Conservation (phyloP, 148 eudicot genomes). For the Cornus controversa region DNA sequence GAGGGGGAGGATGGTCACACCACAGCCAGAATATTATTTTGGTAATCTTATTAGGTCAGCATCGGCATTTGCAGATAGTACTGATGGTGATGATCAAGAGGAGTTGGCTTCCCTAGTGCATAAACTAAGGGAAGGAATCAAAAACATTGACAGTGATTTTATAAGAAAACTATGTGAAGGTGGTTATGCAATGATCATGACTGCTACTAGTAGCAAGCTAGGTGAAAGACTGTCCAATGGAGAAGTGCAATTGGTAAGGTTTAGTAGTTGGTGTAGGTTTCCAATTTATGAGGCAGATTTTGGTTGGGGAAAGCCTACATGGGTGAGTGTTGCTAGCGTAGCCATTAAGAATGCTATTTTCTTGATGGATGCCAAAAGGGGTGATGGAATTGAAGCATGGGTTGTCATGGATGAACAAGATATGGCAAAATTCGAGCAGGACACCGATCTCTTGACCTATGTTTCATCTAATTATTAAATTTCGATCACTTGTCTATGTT, state of each 20-base stretch:
- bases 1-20: constrained; percentile 25
- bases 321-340: constrained; percentile 33
- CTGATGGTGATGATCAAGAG: neutral
- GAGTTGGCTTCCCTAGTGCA: constrained; percentile 18
- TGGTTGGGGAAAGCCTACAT: constrained; percentile 43
- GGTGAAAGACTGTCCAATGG: neutral
- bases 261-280: constrained; percentile 44
- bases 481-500: neutral
- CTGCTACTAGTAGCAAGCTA: constrained; percentile 2
- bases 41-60: constrained; percentile 33
- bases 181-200: constrained; percentile 14
- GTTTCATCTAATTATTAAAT: neutral
- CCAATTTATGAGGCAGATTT: constrained; percentile 36
- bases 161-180: constrained; percentile 6
- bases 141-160: constrained; percentile 12
- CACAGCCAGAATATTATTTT: constrained; percentile 19
- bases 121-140: constrained; percentile 19
- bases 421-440: constrained; percentile 34
- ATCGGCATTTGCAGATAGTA: constrained; percentile 6
- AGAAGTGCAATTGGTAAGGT: constrained; percentile 15
- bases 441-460: constrained; percentile 20
- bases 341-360: constrained; percentile 19
- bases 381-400: constrained; percentile 52
- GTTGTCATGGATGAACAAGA: constrained; percentile 24
- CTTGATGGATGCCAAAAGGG: constrained; percentile 28